phyloP scores from a whole-genome alignment of 148 eudicot species.

The Linanthus parryae region DNA sequence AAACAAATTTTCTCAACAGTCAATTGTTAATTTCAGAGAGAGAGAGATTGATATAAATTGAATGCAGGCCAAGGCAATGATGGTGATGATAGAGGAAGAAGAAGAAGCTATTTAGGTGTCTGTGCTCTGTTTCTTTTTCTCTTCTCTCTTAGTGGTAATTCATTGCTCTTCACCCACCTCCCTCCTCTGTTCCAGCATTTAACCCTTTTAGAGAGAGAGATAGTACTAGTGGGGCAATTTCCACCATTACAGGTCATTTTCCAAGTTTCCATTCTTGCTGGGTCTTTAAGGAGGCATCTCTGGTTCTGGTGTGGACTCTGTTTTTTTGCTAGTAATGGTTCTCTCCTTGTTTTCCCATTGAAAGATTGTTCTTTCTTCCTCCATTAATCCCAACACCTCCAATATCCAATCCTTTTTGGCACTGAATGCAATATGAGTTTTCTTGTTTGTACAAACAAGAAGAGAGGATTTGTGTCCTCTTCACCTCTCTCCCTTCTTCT shows the following conservation, averaged over 20 bases:
- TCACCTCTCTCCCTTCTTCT: slow-evolving; percentile 1
- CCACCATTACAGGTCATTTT: slow-evolving; percentile 29
- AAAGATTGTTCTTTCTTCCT: neutral
- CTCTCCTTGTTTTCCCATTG: neutral
- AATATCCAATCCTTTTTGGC: slow-evolving; percentile 24
- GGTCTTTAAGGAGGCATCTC: slow-evolving; percentile 10
- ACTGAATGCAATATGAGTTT: slow-evolving; percentile 28
- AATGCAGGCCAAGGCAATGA: slow-evolving; percentile 20
- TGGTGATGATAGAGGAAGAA: slow-evolving; percentile 17
- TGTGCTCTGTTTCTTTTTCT: slow-evolving; percentile 24
- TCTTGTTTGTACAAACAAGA: slow-evolving; percentile 7
- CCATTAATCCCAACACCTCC: too few species aligned
- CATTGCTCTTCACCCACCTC: slow-evolving; percentile 27
- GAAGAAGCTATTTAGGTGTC: slow-evolving; percentile 12
- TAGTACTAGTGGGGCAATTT: slow-evolving; percentile 8
- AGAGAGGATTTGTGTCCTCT: slow-evolving; percentile 1
- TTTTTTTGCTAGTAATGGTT: slow-evolving; percentile 16
- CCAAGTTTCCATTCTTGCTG: slow-evolving; percentile 11
- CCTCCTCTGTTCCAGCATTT: too few species aligned
- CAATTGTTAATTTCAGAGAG: too few species aligned
- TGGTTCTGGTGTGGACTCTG: neutral
- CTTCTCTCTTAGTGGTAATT: too few species aligned
- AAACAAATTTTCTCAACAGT: slow-evolving; percentile 12
- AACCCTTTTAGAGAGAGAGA: slow-evolving; percentile 17
- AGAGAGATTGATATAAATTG: slow-evolving; percentile 16